Evolutionary conservation across 768 basidiomycete species (phyloP).

Genomic region (Calocera cornea): DNA sequence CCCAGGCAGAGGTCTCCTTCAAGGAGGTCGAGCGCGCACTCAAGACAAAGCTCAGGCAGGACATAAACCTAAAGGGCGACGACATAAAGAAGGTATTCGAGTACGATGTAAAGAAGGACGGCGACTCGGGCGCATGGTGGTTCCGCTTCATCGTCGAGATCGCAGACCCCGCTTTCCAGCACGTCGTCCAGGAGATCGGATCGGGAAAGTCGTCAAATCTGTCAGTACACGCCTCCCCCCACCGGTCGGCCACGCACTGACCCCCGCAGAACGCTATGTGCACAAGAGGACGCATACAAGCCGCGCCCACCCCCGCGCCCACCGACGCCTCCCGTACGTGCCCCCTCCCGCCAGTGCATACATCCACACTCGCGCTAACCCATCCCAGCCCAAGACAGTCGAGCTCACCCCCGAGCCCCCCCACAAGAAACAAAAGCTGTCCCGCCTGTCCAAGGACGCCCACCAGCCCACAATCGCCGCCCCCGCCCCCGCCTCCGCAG

Average conservation of each 20-base stretch:
- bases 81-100: slow-evolving; percentile 4
- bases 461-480: no score
- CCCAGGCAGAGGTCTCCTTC: background rate
- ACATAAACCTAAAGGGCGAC: background rate
- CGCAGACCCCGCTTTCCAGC: background rate
- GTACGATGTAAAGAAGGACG: background rate
- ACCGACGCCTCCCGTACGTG: background rate
- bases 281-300: background rate
- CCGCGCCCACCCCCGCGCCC: background rate
- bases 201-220: background rate
- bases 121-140: slow-evolving; percentile 4
- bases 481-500: no score
- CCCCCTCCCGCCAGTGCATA: background rate
- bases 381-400: background rate
- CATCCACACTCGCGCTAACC: background rate
- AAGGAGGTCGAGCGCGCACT: background rate
- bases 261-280: background rate
- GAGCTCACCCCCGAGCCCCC: background rate
- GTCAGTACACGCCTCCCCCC: background rate
- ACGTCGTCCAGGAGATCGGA: background rate
- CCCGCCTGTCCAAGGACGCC: background rate
- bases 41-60: slow-evolving; percentile 1
- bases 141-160: background rate
- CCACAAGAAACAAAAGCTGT: background rate
- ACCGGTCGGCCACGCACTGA: background rate